phyloP scores from a whole-genome alignment of 1,284 basidiomycete genomes.

The Golubevia pallescens region DNA sequence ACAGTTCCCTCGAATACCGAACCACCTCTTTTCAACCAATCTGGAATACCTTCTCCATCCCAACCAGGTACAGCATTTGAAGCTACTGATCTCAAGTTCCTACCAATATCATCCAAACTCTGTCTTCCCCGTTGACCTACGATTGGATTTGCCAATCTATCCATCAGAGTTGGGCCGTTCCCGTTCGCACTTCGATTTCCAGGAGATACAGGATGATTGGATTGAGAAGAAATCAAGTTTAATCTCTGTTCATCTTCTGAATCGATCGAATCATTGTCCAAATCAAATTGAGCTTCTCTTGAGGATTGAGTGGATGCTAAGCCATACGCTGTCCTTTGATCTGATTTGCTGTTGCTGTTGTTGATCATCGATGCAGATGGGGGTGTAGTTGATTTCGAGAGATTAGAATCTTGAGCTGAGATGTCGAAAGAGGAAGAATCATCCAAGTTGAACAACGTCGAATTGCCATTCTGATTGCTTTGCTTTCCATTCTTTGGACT shows the following conservation, averaged over 20 bases:
- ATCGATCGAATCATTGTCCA: constrained; percentile 33
- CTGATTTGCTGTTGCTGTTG: too few relatives aligned
- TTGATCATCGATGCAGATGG: too few relatives aligned
- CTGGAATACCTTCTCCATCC: constrained; percentile 65
- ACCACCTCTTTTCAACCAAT: constrained; percentile 71
- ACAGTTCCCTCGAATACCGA: constrained; percentile 82
- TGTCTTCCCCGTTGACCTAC: constrained; percentile 10
- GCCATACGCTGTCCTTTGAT: too few relatives aligned
- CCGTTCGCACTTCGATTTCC: too few relatives aligned
- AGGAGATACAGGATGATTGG: constrained; percentile 24
- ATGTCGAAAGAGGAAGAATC: too few relatives aligned
- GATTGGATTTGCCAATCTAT: constrained; percentile 8
- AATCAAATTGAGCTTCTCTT: constrained; percentile 64
- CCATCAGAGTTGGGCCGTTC: constrained; percentile 7
- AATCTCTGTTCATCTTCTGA: constrained; percentile 32
- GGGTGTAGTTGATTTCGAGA: too few relatives aligned
- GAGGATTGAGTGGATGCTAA: constrained; percentile 49
- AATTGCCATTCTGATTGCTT: too few relatives aligned
- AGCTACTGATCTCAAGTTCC: constrained; percentile 30
- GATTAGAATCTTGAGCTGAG: too few relatives aligned
- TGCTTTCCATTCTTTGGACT: too few relatives aligned
- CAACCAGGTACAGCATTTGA: constrained; percentile 62
- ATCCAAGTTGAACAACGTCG: too few relatives aligned
- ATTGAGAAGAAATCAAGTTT: constrained; percentile 19
- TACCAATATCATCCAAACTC: constrained; percentile 26